Conservation (phyloP, 2,329 filamentous ascomycete species). For the Diaporthe ilicicola region DNA sequence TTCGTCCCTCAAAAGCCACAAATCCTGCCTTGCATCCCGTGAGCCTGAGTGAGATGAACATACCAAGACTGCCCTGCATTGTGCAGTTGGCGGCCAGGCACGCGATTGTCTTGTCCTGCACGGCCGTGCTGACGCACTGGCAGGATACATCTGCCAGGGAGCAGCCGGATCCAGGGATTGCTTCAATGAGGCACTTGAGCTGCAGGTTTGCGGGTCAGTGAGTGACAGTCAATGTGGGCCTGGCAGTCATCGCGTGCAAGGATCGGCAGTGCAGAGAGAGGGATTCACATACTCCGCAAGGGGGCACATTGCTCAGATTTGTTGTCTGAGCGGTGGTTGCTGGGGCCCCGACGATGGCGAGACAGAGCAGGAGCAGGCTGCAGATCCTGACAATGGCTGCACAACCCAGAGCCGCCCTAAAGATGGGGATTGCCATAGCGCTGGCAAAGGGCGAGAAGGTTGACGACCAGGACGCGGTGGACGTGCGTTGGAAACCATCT, state of each 20-base stretch:
- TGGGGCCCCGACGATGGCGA: conserved; percentile 4
- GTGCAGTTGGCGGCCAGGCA: conserved; percentile 32
- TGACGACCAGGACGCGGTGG: not conserved
- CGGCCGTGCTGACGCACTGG: conserved; percentile 20
- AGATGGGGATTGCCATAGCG: not conserved
- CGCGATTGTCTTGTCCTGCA: conserved; percentile 1
- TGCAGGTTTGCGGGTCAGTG: conserved; percentile 9
- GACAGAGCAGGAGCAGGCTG: conserved; percentile 15
- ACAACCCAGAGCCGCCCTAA: conserved; percentile 8
- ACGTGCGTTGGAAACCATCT: not conserved
- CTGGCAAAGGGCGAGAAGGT: not conserved
- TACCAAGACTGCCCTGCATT: conserved; percentile 28
- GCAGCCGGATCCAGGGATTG: conserved; percentile 18
- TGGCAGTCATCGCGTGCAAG: not conserved
- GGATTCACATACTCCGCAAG: conserved; percentile 26
- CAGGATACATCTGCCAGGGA: conserved; percentile 1
- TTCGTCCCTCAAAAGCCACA: too few species aligned
- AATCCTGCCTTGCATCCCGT: not conserved
- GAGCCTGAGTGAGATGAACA: not conserved
- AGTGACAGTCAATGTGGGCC: not conserved
- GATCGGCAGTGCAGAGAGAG: not conserved
- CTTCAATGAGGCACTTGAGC: conserved; percentile 27
- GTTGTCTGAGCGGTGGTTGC: conserved; percentile 21
- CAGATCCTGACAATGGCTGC: not conserved
- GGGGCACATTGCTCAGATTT: not conserved